Percentiles rank a stretch among this genome's conserved stretches.
Conservation (phyloP, 768 basidiomycete species). For the Rhodotorula kratochvilovae region DNA sequence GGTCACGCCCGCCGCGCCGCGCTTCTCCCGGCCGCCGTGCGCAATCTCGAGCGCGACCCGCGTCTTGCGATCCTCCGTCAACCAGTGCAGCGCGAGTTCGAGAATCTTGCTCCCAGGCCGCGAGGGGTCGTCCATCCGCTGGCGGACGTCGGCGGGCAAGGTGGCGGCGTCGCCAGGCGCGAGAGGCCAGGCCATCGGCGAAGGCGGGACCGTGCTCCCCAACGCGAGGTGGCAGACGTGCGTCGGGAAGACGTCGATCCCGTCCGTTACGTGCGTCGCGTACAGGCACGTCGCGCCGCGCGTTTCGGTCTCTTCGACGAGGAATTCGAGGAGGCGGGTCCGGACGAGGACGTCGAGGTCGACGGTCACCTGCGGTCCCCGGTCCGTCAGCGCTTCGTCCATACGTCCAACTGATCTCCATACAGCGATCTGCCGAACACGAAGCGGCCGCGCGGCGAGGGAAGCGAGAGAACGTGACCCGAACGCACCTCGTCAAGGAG, state of each 20-base stretch:
- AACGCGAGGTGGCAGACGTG: constrained; percentile 87
- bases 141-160: constrained; percentile 27
- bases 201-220: constrained; percentile 63
- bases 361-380: constrained; percentile 69
- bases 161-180: constrained; percentile 16
- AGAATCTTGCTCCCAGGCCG: constrained; percentile 55
- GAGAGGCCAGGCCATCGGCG: constrained; percentile 67
- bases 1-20: constrained; percentile 62
- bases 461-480: neutral
- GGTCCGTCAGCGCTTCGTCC: neutral
- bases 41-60: constrained; percentile 51
- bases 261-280: constrained; percentile 79
- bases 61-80: constrained; percentile 70
- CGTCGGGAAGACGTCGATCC: constrained; percentile 82
- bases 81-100: constrained; percentile 74
- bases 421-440: too few species aligned
- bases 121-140: constrained; percentile 33
- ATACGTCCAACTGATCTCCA: too few species aligned
- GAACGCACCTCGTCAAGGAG: constrained; percentile 78
- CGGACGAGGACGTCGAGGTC: constrained; percentile 95
- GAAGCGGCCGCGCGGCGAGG: neutral
- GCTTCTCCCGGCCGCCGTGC: constrained; percentile 59
- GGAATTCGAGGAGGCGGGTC: constrained; percentile 79
- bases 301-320: constrained; percentile 70
- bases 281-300: constrained; percentile 82